A percentile compares a stretch with the other conserved stretches of the same genome.
These are phyloP conservation scores for Tephrocybe rancida DNA, from an alignment of 768 basidiomycete species.

Conservation along the genomic window DNA sequence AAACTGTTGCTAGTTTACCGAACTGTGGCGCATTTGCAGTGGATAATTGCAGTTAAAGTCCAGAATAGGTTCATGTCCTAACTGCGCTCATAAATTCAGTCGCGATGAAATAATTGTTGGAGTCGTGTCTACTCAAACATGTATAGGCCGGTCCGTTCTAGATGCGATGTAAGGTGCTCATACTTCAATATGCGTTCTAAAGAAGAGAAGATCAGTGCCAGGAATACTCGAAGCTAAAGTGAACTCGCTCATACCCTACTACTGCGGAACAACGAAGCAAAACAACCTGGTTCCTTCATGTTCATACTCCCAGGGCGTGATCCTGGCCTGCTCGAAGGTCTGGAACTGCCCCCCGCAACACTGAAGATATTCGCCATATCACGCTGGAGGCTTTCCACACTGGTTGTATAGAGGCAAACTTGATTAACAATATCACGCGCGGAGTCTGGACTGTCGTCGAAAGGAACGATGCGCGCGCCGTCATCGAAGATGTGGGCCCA, in stretches of 20 bases:
- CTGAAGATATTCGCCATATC: background rate
- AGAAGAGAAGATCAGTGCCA: no score
- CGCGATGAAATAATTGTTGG: no score
- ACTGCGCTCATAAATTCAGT: no score
- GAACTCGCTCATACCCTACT: background rate
- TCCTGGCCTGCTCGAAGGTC: background rate
- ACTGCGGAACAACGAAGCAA: background rate
- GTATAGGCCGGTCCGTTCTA: no score
- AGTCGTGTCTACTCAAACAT: no score
- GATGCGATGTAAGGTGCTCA: background rate
- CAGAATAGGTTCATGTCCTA: no score
- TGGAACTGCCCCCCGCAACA: background rate
- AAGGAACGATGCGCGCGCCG: constrained; percentile 16
- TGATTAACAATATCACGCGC: background rate
- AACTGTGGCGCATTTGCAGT: no score
- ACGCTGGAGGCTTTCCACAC: background rate
- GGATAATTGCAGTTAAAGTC: no score
- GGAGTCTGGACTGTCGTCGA: background rate
- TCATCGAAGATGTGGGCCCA: constrained; percentile 3
- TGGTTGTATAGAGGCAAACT: background rate
- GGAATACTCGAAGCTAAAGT: no score
- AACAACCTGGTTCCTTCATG: background rate
- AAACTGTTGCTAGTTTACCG: no score
- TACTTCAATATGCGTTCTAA: background rate
- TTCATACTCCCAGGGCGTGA: background rate